A percentile compares a stretch with the other conserved stretches of the same genome.
These are phyloP conservation scores for Silene noctiflora DNA, from an alignment of 179 eudicot species.

Conservation along the genomic window DNA sequence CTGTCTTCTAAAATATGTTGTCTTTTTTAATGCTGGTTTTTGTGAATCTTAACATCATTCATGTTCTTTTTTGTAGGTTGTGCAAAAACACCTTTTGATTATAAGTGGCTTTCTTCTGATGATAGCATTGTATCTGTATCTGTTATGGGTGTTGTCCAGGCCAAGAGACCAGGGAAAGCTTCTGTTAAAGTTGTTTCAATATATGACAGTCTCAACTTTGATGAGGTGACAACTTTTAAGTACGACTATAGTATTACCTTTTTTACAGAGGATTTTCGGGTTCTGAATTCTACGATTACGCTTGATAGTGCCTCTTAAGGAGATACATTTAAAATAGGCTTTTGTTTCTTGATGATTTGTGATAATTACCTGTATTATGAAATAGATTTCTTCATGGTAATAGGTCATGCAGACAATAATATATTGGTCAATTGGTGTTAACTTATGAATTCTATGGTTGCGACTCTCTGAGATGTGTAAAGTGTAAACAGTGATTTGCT, in stretches of 20 bases:
- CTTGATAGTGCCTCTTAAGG: background rate
- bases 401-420: background rate
- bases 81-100: conserved; percentile 63
- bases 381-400: background rate
- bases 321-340: background rate
- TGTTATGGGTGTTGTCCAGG: conserved; percentile 70
- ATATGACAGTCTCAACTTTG: conserved; percentile 67
- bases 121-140: conserved; percentile 59
- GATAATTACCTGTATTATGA: background rate
- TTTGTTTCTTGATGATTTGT: background rate
- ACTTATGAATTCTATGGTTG: background rate
- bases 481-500: background rate
- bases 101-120: conserved; percentile 85
- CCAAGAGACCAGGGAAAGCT: conserved; percentile 80
- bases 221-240: conserved; percentile 48
- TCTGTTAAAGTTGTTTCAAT: conserved; percentile 61
- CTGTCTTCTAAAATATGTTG: background rate
- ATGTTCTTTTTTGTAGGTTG: conserved; percentile 54
- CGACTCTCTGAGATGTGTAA: too few species aligned
- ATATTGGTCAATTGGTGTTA: background rate
- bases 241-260: conserved; percentile 11
- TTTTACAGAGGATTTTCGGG: background rate
- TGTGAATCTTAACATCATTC: conserved; percentile 12
- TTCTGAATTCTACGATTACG: background rate
- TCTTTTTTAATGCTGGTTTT: background rate